phyloP scores from a whole-genome alignment of 2,329 filamentous ascomycete genomes.

The Ophiostoma sp. region DNA sequence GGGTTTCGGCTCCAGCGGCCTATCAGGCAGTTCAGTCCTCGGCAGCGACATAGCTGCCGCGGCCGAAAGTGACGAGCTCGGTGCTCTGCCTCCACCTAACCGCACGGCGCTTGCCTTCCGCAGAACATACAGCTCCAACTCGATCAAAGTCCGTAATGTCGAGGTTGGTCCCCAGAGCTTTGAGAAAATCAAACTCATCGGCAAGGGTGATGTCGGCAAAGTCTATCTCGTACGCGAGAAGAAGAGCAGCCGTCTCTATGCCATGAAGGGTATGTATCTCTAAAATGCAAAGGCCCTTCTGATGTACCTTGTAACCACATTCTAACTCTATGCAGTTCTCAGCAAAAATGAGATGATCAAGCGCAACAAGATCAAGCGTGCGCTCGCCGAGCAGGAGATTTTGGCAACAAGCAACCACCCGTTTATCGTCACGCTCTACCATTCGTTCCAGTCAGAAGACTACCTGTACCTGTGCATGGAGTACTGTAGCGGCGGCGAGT shows the following conservation, averaged over 20 bases:
- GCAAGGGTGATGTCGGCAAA: slow-evolving; percentile 97
- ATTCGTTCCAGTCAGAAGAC: slow-evolving; percentile 98
- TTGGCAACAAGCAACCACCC: slow-evolving; percentile 97
- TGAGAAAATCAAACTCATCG: slow-evolving; percentile 99
- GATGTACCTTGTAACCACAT: no score
- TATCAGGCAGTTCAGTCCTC: slow-evolving; percentile 15
- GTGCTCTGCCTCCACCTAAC: slow-evolving; percentile 60
- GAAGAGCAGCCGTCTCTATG: slow-evolving; percentile 90
- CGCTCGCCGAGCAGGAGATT: slow-evolving; percentile 95
- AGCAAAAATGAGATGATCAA: slow-evolving; percentile 99
- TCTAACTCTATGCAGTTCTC: slow-evolving; percentile 45
- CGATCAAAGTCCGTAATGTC: slow-evolving; percentile 95
- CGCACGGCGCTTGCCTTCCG: slow-evolving; percentile 72
- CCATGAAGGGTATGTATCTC: slow-evolving; percentile 64
- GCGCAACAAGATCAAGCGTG: slow-evolving; percentile 99
- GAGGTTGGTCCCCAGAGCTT: slow-evolving; percentile 94
- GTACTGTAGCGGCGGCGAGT: slow-evolving; percentile 97
- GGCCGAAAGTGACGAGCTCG: slow-evolving; percentile 47
- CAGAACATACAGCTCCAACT: slow-evolving; percentile 96
- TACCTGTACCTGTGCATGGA: slow-evolving; percentile 99
- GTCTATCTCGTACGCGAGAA: slow-evolving; percentile 97
- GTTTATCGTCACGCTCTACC: slow-evolving; percentile 97
- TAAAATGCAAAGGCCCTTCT: no score
- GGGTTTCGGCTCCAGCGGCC: slow-evolving; percentile 27
- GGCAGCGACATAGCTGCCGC: slow-evolving; percentile 30